Base-by-base conservation (phyloP, 2,329 filamentous ascomycete species). In the Decorospora gaudefroyi region DNA sequence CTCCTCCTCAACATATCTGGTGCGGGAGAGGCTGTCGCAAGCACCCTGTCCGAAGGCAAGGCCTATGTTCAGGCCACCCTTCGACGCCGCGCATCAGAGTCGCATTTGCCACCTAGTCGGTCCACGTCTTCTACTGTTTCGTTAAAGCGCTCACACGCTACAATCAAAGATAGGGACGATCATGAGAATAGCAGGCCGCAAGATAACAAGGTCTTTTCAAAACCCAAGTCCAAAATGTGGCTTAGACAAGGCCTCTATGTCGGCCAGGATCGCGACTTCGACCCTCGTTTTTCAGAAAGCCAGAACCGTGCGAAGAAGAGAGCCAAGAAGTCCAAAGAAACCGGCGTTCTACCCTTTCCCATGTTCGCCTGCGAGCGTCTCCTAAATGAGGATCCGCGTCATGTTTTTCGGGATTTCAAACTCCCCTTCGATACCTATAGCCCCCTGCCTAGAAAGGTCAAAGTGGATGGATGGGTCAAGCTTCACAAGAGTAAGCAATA, bases 391-490 rank as follows among this genome's bases (percentile, higher is more conserved):
- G 86, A 72, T 17, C 67, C 61, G 2, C 50, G 46, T 13, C 51
- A 51, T 8, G 50, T 68, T 17, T 59, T 86, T 10, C 80, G 87
- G 36, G 85, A 95, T 67, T 97, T 95, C 72, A 90, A 90, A 70
- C 76, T 99, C 19, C 93, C 93, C 0, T 96, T 84, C 63, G 87
- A 96, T 66, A 78, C 96, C 33, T 97, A 92, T 76, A 88, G 90
- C 40, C 92, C 92, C 2, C 80, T 95, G 13, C 87, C 89, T 3
- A 83, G 85, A 1, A 90, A 96, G 65, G 88, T 90, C 16, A 96
- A 95, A 71, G 91, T 92, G 1, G 86, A 95, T 56, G 90, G 95
- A 61, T 99, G 91, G 87, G 85, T 85, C 57, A 92, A 92, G 68
- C 86, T 93, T 58, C 91, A 90, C 53, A 93, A 88, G 72, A 97